A percentile compares a stretch with the other conserved stretches of the same genome.
Conservation (phyloP, 2,329 filamentous ascomycete genomes). For the Phialophora expanda region DNA sequence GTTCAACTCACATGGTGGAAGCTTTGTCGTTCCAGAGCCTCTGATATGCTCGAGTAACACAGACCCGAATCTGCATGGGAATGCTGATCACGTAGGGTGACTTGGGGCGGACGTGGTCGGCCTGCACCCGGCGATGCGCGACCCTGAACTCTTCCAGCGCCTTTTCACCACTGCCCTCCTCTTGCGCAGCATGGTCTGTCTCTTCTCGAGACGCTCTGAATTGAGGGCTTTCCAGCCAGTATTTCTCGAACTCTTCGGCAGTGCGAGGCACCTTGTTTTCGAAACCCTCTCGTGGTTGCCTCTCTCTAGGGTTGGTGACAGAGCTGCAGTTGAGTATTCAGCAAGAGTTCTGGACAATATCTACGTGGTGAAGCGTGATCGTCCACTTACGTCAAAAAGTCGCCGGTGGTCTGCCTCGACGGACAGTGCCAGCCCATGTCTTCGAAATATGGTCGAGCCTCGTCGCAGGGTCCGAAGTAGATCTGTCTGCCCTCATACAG, state of each 20-base stretch:
- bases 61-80: slow-evolving; percentile 60
- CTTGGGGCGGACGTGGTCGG: slow-evolving; percentile 58
- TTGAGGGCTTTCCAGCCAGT: slow-evolving; percentile 60
- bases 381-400: slow-evolving; percentile 67
- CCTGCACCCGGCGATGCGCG: slow-evolving; percentile 55
- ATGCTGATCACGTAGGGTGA: slow-evolving; percentile 65
- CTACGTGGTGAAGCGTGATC: slow-evolving; percentile 41
- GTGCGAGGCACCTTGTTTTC: slow-evolving; percentile 54
- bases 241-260: slow-evolving; percentile 66
- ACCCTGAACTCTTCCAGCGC: slow-evolving; percentile 57
- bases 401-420: slow-evolving; percentile 67
- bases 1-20: slow-evolving; percentile 57
- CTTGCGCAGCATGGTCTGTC: slow-evolving; percentile 56
- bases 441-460: slow-evolving; percentile 70
- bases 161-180: slow-evolving; percentile 64
- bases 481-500: slow-evolving; percentile 70
- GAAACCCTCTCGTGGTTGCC: slow-evolving; percentile 52
- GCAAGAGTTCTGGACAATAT: not conserved
- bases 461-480: slow-evolving; percentile 65
- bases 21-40: slow-evolving; percentile 69
- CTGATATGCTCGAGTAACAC: slow-evolving; percentile 66
- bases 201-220: slow-evolving; percentile 61
- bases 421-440: slow-evolving; percentile 66
- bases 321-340: slow-evolving; percentile 45
- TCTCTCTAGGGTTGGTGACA: slow-evolving; percentile 63